A percentile compares a stretch with the other conserved stretches of the same genome.
These are phyloP conservation scores for Penicillium fuscoglaucum DNA, from an alignment of 2,329 filamentous ascomycete species.

Conservation along the genomic window DNA sequence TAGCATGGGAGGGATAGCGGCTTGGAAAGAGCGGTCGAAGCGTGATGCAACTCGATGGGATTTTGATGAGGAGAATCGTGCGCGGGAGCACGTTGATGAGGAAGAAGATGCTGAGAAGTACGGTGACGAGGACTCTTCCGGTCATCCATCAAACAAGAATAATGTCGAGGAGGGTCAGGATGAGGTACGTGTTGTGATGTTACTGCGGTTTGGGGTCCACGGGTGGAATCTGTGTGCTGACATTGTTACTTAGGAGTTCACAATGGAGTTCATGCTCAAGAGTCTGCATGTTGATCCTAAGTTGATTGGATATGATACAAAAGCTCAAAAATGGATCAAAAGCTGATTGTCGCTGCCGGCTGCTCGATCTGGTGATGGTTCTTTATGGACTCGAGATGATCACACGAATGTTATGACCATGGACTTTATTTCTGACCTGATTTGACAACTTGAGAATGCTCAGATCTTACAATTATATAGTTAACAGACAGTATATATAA, in stretches of 20 bases:
- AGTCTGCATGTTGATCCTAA: constrained; percentile 63
- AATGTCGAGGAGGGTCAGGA: constrained; percentile 39
- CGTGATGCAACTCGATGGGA: constrained; percentile 46
- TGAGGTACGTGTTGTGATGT: constrained; percentile 26
- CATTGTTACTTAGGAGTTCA: constrained; percentile 55
- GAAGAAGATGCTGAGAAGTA: constrained; percentile 28
- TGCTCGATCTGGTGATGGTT: neutral
- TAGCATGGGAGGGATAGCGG: constrained; percentile 62
- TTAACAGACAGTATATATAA: neutral
- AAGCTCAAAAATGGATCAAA: constrained; percentile 56
- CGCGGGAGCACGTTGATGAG: constrained; percentile 37
- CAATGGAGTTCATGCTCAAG: constrained; percentile 69
- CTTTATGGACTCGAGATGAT: neutral
- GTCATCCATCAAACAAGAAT: constrained; percentile 21
- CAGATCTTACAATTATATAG: neutral
- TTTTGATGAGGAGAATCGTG: constrained; percentile 38
- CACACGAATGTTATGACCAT: neutral
- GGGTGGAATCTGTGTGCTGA: neutral
- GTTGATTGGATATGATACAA: constrained; percentile 63
- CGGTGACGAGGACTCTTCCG: constrained; percentile 42
- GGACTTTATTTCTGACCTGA: neutral
- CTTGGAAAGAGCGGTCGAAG: constrained; percentile 54
- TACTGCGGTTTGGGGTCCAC: neutral
- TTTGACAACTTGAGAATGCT: neutral
- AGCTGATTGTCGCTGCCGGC: neutral